Percentiles rank a stretch among this genome's conserved stretches.
Evolutionary conservation across 371 early-diverging fungal species (phyloP).

Genomic region (Lichtheimia hyalospora): DNA sequence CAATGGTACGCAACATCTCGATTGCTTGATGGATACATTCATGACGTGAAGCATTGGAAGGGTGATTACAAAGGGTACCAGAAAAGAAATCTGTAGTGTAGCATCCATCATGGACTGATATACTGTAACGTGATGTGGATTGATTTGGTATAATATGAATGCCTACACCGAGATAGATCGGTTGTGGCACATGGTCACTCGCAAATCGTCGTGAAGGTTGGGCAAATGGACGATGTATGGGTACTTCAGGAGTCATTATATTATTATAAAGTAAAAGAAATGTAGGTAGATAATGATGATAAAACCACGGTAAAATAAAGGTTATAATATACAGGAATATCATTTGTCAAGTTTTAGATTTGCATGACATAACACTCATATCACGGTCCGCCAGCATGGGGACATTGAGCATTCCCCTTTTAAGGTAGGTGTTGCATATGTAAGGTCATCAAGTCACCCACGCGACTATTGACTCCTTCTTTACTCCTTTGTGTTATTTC

Average conservation of each 20-base stretch:
- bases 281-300: not conserved
- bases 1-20: conserved; percentile 31
- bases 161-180: conserved; percentile 63
- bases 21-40: conserved; percentile 30
- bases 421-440: no score
- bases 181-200: conserved; percentile 32
- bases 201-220: conserved; percentile 31
- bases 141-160: conserved; percentile 40
- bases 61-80: conserved; percentile 25
- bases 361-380: no score
- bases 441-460: no score
- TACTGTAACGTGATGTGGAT: conserved; percentile 31
- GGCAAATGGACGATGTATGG: conserved; percentile 23
- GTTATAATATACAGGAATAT: no score
- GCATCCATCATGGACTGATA: conserved; percentile 61
- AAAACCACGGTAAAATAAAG: no score
- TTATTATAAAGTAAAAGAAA: not conserved
- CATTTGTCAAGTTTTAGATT: no score
- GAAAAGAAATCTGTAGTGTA: conserved; percentile 49
- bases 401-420: no score
- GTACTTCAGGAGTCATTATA: conserved; percentile 17
- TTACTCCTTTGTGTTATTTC: not conserved
- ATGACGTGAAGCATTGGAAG: not conserved
- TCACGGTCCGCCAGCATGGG: no score
- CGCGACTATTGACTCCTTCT: not conserved